Evolutionary conservation across 2,329 filamentous ascomycete genomes (phyloP).

Genomic region (Colletotrichum kahawae): DNA sequence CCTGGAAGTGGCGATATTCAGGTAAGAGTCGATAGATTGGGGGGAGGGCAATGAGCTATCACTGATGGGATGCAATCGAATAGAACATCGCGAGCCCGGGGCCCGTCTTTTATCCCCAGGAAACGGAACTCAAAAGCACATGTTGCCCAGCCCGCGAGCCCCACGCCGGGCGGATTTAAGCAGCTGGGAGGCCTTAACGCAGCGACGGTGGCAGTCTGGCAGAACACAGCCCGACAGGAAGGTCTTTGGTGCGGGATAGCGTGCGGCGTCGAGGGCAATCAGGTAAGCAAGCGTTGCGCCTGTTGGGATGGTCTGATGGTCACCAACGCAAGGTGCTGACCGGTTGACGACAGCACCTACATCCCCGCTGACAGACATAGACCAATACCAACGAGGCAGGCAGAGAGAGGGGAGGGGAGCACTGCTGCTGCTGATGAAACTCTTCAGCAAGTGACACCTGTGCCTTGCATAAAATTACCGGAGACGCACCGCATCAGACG

Average conservation of each 20-base stretch:
- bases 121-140: background rate
- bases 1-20: background rate
- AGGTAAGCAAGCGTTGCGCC: background rate
- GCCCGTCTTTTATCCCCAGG: conserved; percentile 1
- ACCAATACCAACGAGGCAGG: background rate
- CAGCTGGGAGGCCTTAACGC: background rate
- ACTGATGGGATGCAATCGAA: background rate
- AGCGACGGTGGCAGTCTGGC: background rate
- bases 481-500: background rate
- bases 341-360: background rate
- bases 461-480: conserved; percentile 7
- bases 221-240: background rate
- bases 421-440: background rate
- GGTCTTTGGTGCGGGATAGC: background rate
- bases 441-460: background rate
- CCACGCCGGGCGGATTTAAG: background rate
- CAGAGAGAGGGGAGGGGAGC: background rate
- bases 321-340: background rate
- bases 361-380: background rate
- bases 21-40: background rate
- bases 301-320: background rate
- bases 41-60: background rate
- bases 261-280: background rate
- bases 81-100: background rate
- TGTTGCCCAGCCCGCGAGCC: background rate